Percentiles rank a stretch among this genome's conserved stretches.
These are phyloP conservation scores for Gillenia trifoliata DNA, from an alignment of 306 rosid genomes.

Conservation along the genomic window DNA sequence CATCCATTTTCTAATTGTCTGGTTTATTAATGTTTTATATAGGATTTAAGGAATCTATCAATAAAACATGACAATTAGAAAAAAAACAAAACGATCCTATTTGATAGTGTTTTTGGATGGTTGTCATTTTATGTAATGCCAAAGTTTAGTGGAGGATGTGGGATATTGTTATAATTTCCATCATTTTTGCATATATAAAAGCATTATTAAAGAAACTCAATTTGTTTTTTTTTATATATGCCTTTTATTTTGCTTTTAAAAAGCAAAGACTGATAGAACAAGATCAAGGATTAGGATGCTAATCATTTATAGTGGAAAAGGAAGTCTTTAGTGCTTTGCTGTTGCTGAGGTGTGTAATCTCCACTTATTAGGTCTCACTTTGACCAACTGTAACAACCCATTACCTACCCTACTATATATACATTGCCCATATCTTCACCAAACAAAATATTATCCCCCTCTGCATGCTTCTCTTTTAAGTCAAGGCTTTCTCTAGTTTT, in stretches of 20 bases:
- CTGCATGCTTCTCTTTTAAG: neutral
- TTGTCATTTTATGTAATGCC: neutral
- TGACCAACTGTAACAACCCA: neutral
- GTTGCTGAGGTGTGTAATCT: neutral
- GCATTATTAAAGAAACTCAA: neutral
- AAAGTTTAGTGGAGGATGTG: neutral
- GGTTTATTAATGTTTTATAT: neutral
- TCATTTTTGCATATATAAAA: neutral
- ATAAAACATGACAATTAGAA: neutral
- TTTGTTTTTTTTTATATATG: neutral
- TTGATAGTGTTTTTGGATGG: too few species aligned
- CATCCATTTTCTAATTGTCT: neutral
- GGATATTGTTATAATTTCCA: neutral
- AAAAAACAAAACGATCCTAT: neutral
- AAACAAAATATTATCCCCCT: neutral
- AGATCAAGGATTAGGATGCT: neutral
- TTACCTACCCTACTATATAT: constrained; percentile 1
- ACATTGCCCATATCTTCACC: neutral
- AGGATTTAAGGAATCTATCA: neutral
- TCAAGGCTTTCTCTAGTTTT: neutral
- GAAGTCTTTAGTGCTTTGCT: neutral
- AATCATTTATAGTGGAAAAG: neutral
- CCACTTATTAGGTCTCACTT: neutral
- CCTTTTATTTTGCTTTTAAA: neutral
- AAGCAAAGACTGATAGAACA: neutral